Percentiles rank a stretch among this genome's conserved stretches.
These are phyloP conservation scores for Adansonia gregorii DNA, from an alignment of 441 rosid genomes.

Conservation along the genomic window DNA sequence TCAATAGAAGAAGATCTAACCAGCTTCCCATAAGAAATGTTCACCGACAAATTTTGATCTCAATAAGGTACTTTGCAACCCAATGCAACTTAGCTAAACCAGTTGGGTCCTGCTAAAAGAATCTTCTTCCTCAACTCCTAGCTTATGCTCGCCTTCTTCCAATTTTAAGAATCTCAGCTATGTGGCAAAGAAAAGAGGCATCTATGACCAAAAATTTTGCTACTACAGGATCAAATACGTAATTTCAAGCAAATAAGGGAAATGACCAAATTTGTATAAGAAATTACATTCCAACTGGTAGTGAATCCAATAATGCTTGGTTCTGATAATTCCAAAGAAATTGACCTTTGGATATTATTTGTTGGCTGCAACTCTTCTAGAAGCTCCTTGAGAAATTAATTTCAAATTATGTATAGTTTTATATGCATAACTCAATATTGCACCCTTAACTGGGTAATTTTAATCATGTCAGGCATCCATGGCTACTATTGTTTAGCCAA, in stretches of 20 bases:
- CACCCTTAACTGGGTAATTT: background rate
- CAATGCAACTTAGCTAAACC: background rate
- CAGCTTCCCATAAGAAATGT: background rate
- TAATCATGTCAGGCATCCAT: background rate
- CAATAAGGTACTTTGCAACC: background rate
- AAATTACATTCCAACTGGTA: background rate
- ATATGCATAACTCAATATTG: background rate
- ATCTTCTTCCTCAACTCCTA: background rate
- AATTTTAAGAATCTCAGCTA: slow-evolving; percentile 7
- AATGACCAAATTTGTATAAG: slow-evolving; percentile 10
- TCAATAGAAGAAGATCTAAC: background rate
- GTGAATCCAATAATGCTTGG: background rate
- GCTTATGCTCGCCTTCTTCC: background rate
- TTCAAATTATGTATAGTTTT: background rate
- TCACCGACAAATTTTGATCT: background rate
- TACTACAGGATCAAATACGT: background rate
- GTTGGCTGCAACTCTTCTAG: background rate
- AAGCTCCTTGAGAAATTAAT: background rate
- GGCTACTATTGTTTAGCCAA: background rate
- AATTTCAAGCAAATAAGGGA: background rate
- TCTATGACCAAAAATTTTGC: background rate
- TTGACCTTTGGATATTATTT: background rate
- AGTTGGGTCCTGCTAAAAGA: background rate
- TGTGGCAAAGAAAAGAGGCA: background rate
- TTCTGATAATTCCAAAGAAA: background rate